A percentile compares a stretch with the other conserved stretches of the same genome.
Conservation (phyloP, 1,284 basidiomycete genomes). For the Rhizoctonia solani region DNA sequence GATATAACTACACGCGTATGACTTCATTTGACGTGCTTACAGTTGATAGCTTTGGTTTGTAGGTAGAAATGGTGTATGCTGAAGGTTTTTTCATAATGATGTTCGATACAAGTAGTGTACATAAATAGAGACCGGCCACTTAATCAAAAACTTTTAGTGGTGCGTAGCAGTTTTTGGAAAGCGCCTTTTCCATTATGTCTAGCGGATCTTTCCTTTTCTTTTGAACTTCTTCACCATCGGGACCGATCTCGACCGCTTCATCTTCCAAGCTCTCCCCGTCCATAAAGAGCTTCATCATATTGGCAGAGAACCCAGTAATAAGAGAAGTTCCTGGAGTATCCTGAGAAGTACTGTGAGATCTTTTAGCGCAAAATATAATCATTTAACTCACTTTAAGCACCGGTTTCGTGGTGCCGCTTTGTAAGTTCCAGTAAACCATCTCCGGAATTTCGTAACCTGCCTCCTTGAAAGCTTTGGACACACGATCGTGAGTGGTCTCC, state of each 20-base stretch:
- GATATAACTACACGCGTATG: no score
- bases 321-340: constrained; percentile 60
- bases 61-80: no score
- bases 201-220: constrained; percentile 39
- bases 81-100: no score
- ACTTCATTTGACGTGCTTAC: no score
- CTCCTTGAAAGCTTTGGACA: constrained; percentile 56
- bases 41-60: no score
- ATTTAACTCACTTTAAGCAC: constrained; percentile 14
- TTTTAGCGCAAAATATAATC: neutral
- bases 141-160: constrained; percentile 44
- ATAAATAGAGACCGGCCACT: no score
- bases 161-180: constrained; percentile 55
- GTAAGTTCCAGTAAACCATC: constrained; percentile 61
- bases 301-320: constrained; percentile 67
- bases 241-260: constrained; percentile 40
- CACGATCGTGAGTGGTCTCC: constrained; percentile 63
- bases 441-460: constrained; percentile 70
- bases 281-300: constrained; percentile 73
- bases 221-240: constrained; percentile 48
- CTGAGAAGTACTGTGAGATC: neutral
- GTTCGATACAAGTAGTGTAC: no score
- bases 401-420: constrained; percentile 37
- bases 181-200: constrained; percentile 58
- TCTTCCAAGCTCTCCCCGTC: constrained; percentile 49